Percentiles rank a stretch among this genome's conserved stretches.
These are phyloP conservation scores for Lentinula guzmanii DNA, from an alignment of 768 basidiomycete species.

Conservation along the genomic window DNA sequence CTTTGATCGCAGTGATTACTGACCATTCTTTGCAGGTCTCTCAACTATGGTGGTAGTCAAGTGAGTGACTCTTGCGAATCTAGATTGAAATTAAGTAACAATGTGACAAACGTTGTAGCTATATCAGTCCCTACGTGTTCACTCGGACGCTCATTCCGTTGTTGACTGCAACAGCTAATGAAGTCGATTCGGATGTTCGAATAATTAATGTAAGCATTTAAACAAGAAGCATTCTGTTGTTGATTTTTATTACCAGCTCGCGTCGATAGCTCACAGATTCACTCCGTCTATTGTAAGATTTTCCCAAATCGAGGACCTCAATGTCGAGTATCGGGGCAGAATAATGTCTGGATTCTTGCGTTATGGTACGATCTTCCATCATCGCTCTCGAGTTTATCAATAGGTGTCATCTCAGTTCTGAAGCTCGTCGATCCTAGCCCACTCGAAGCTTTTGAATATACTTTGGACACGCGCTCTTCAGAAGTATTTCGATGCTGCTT, in stretches of 20 bases:
- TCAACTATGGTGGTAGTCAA: constrained; percentile 7
- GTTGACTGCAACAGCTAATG: constrained; percentile 34
- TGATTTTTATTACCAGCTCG: constrained; percentile 6
- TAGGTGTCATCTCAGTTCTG: background rate
- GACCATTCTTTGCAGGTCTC: constrained; percentile 2
- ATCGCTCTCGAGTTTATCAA: background rate
- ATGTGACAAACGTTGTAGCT: constrained; percentile 20
- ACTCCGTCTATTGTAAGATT: constrained; percentile 9
- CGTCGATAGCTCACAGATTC: constrained; percentile 8
- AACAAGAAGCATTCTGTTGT: background rate
- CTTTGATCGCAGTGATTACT: background rate
- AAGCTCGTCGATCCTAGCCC: constrained; percentile 3
- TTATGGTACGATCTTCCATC: constrained; percentile 9
- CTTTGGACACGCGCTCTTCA: constrained; percentile 9
- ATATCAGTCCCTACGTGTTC: constrained; percentile 40
- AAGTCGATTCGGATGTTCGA: constrained; percentile 43
- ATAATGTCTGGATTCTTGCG: background rate
- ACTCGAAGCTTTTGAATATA: constrained; percentile 13
- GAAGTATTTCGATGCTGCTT: background rate
- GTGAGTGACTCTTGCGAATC: background rate
- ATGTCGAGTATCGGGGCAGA: constrained; percentile 7
- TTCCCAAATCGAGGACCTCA: constrained; percentile 12
- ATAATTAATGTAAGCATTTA: constrained; percentile 36
- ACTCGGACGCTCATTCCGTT: constrained; percentile 43
- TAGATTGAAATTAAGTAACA: background rate